Evolutionary conservation across 192 early-diverging fungal genomes (phyloP).

Genomic region (Diversispora eburnea): DNA sequence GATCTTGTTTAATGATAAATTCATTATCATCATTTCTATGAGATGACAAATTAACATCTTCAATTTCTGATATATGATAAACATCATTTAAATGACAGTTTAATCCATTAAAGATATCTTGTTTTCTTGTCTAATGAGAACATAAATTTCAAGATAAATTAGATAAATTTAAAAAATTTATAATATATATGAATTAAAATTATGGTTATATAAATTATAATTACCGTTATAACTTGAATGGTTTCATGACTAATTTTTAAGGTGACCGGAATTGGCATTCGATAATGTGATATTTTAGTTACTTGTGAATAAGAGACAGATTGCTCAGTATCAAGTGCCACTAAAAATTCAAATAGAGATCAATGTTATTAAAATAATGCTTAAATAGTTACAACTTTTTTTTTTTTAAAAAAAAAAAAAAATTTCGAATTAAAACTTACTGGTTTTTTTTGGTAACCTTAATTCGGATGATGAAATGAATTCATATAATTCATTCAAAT

Average conservation of each 20-base stretch:
- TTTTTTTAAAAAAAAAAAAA: too few relatives aligned
- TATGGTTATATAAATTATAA: background rate
- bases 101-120: conserved; percentile 71
- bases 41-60: conserved; percentile 56
- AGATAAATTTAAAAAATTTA: background rate
- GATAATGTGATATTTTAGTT: conserved; percentile 63
- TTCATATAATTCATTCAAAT: conserved; percentile 66
- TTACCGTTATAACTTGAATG: conserved; percentile 72
- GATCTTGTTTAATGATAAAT: conserved; percentile 76
- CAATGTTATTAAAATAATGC: background rate
- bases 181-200: background rate
- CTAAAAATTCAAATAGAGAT: conserved; percentile 7
- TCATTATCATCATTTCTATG: conserved; percentile 66
- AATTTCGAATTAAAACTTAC: conserved; percentile 33
- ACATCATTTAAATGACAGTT: conserved; percentile 80
- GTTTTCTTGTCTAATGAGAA: conserved; percentile 53
- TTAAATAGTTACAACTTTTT: background rate
- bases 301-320: conserved; percentile 64
- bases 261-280: conserved; percentile 66
- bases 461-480: conserved; percentile 71
- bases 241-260: conserved; percentile 80
- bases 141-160: background rate
- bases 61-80: conserved; percentile 78
- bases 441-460: conserved; percentile 70
- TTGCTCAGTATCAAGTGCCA: conserved; percentile 68